Evolutionary conservation across 371 early-diverging fungal genomes (phyloP).

Genomic region (Lichtheimia ramosa): DNA sequence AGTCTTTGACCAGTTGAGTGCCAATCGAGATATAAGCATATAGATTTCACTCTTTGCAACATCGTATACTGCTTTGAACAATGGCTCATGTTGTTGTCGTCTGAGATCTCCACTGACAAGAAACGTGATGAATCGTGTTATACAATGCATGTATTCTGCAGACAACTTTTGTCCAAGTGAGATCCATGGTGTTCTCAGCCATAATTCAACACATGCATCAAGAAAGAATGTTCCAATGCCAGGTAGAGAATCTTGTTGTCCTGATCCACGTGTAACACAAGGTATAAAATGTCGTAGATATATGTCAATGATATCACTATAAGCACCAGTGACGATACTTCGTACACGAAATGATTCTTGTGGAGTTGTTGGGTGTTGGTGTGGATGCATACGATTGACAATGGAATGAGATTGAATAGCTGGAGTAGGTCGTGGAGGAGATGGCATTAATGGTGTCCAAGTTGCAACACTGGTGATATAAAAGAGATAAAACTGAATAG

Average conservation of each 20-base stretch:
- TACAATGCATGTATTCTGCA: conserved; percentile 19
- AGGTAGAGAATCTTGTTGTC: neutral
- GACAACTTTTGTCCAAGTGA: conserved; percentile 15
- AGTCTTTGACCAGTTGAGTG: conserved; percentile 29
- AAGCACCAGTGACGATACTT: conserved; percentile 18
- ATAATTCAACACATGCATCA: conserved; percentile 31
- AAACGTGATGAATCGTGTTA: conserved; percentile 25
- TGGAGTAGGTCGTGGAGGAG: neutral
- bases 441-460: neutral
- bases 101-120: conserved; percentile 28
- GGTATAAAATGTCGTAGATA: conserved; percentile 22
- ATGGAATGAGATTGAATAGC: neutral
- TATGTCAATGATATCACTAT: conserved; percentile 18
- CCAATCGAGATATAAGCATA: conserved; percentile 30
- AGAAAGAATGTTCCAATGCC: conserved; percentile 24
- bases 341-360: conserved; percentile 1
- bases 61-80: conserved; percentile 17
- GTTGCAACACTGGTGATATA: conserved; percentile 21
- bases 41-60: conserved; percentile 25
- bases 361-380: neutral
- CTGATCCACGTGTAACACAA: conserved; percentile 1
- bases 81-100: neutral
- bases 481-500: conserved; percentile 39
- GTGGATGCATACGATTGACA: conserved; percentile 3
- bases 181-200: conserved; percentile 36